Conservation (phyloP, 441 rosid genomes). For the Sinapis alba region DNA sequence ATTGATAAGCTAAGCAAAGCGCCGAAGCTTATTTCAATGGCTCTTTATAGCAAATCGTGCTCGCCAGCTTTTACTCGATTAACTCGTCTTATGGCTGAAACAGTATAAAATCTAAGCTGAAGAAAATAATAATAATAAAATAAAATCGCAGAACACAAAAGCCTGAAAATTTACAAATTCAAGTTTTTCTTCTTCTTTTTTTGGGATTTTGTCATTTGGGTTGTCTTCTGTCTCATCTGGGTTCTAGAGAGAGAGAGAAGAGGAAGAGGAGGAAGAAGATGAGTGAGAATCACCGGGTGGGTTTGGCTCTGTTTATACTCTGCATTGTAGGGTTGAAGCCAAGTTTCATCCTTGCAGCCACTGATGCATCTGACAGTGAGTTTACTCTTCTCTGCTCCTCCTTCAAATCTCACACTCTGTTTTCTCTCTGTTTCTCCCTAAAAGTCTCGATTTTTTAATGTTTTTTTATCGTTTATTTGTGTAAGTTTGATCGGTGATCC, state of each 20-base stretch:
- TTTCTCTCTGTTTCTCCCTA: conserved; percentile 5
- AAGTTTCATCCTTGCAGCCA: conserved; percentile 60
- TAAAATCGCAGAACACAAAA: conserved; percentile 19
- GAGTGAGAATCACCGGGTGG: conserved; percentile 45
- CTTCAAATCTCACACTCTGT: too few relatives aligned
- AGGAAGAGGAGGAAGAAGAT: conserved; percentile 33
- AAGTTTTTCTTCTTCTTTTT: conserved; percentile 2
- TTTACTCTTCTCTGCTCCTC: conserved; percentile 23
- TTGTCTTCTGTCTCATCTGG: conserved; percentile 41
- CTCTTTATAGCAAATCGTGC: conserved; percentile 71
- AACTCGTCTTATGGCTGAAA: conserved; percentile 41
- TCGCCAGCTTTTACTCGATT: conserved; percentile 70
- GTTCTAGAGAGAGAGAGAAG: conserved; percentile 27
- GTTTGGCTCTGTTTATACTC: conserved; percentile 47
- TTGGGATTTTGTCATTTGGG: conserved; percentile 47
- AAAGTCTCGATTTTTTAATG: conserved; percentile 24
- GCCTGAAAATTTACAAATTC: conserved; percentile 18
- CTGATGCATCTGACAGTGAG: conserved; percentile 89
- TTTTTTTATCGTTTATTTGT: not conserved
- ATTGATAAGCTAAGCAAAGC: conserved; percentile 17
- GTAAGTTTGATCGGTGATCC: conserved; percentile 4
- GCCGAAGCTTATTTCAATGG: conserved; percentile 44
- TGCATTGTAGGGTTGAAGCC: conserved; percentile 67
- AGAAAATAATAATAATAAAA: conserved; percentile 10
- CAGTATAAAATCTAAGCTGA: conserved; percentile 44